Evolutionary conservation across 331 rosid species (phyloP).

Genomic region (Telfairia occidentalis): DNA sequence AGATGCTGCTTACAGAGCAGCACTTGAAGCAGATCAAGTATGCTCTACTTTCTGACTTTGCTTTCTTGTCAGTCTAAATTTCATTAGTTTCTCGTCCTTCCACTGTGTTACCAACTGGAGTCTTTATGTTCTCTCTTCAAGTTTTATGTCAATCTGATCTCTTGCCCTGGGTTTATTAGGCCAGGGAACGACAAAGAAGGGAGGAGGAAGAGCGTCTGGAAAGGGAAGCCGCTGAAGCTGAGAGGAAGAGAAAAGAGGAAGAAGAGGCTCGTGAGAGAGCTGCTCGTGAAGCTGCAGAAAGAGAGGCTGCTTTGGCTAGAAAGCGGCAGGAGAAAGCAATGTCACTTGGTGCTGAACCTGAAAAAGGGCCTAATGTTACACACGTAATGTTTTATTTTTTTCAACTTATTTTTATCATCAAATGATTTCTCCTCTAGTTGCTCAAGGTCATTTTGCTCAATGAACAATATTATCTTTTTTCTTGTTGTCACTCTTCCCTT

Average conservation of each 20-base stretch:
- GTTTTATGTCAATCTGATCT: background rate
- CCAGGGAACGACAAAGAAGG: slow-evolving; percentile 81
- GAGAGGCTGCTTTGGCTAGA: slow-evolving; percentile 66
- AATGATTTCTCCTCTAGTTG: background rate
- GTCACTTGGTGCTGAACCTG: slow-evolving; percentile 88
- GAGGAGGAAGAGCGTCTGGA: slow-evolving; percentile 90
- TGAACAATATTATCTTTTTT: background rate
- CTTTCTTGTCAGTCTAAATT: background rate
- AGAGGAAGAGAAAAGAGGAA: slow-evolving; percentile 69
- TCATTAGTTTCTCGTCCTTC: background rate
- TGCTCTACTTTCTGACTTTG: slow-evolving; percentile 17
- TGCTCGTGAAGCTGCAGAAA: slow-evolving; percentile 80
- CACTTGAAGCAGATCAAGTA: slow-evolving; percentile 99
- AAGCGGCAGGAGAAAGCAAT: slow-evolving; percentile 64
- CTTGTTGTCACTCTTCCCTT: background rate
- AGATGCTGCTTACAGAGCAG: slow-evolving; percentile 98
- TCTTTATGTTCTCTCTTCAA: background rate
- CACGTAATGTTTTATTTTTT: slow-evolving; percentile 36
- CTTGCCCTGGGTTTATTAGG: slow-evolving; percentile 31
- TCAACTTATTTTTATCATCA: slow-evolving; percentile 2
- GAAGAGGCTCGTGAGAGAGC: slow-evolving; percentile 88
- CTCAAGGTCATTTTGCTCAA: background rate
- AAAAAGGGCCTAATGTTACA: slow-evolving; percentile 81
- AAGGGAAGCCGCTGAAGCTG: slow-evolving; percentile 97
- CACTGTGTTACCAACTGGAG: background rate